phyloP scores from a whole-genome alignment of 2,329 filamentous ascomycete species.

The Aureobasidium pullulans region DNA sequence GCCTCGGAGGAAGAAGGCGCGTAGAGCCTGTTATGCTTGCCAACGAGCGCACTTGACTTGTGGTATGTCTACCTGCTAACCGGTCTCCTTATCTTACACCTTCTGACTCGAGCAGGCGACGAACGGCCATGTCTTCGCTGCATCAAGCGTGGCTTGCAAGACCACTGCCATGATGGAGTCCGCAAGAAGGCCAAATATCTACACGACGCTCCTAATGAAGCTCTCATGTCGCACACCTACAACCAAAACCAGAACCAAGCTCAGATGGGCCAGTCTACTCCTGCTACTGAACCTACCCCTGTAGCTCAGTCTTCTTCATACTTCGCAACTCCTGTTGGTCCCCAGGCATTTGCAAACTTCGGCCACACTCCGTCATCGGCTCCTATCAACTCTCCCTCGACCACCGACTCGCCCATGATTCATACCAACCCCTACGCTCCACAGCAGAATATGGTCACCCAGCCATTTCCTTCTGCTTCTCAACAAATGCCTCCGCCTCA shows the following conservation, averaged over 20 bases:
- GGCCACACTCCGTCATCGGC: slow-evolving; percentile 16
- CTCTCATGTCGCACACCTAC: slow-evolving; percentile 66
- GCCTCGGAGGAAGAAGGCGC: slow-evolving; percentile 89
- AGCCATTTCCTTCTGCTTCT: slow-evolving; percentile 28
- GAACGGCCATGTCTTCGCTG: slow-evolving; percentile 90
- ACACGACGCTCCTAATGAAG: slow-evolving; percentile 87
- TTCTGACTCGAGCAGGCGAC: slow-evolving; percentile 52
- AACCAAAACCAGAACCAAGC: neutral
- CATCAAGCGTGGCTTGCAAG: slow-evolving; percentile 85
- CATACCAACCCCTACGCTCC: slow-evolving; percentile 44
- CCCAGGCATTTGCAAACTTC: slow-evolving; percentile 13
- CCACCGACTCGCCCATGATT: slow-evolving; percentile 38
- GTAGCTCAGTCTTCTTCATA: slow-evolving; percentile 20
- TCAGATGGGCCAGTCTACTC: neutral
- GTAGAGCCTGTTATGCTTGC: slow-evolving; percentile 91
- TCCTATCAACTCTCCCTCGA: slow-evolving; percentile 33
- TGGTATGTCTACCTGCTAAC: slow-evolving; percentile 57
- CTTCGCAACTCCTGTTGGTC: slow-evolving; percentile 1
- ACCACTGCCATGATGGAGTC: slow-evolving; percentile 89
- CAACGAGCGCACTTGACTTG: slow-evolving; percentile 96
- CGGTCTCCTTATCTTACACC: neutral
- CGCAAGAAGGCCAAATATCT: slow-evolving; percentile 99
- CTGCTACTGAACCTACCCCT: slow-evolving; percentile 3
- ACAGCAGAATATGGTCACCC: slow-evolving; percentile 3
- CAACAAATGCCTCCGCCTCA: slow-evolving; percentile 42